Conservation (phyloP, 139 green algal genomes). For the Chlorella sp. region DNA sequence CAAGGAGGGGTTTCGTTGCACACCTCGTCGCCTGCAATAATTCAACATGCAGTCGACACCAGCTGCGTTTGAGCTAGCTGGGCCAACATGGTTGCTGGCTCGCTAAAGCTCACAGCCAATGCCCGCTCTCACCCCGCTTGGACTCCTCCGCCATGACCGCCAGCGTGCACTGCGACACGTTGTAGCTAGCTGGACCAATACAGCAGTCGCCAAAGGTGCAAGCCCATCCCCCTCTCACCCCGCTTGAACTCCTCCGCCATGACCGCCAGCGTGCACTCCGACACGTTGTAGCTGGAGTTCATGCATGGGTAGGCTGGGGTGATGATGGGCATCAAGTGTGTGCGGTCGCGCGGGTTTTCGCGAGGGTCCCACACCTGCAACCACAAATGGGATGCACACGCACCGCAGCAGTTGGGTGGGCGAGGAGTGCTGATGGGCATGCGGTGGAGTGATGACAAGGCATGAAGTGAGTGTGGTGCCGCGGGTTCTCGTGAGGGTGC, state of each 20-base stretch:
- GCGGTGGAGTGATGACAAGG: slow-evolving; percentile 28
- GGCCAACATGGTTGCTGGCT: not conserved
- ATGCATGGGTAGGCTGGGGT: slow-evolving; percentile 96
- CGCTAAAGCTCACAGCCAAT: too few species aligned
- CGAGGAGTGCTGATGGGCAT: too few species aligned
- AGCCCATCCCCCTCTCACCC: slow-evolving; percentile 26
- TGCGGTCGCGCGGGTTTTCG: slow-evolving; percentile 76
- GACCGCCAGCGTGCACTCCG: slow-evolving; percentile 78
- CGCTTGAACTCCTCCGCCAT: slow-evolving; percentile 72
- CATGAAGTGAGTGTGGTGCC: too few species aligned
- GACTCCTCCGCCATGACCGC: not conserved
- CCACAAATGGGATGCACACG: too few species aligned
- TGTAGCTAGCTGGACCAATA: too few species aligned
- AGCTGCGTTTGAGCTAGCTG: too few species aligned
- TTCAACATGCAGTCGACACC: too few species aligned
- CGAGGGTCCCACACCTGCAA: slow-evolving; percentile 88
- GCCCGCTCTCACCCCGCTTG: not conserved
- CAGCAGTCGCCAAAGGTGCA: too few species aligned
- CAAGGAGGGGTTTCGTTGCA: not conserved
- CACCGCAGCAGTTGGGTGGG: too few species aligned
- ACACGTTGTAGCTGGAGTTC: slow-evolving; percentile 97
- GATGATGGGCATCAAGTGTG: slow-evolving; percentile 97
- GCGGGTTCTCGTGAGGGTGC: too few species aligned
- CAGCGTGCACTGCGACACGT: not conserved
- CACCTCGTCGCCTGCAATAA: slow-evolving; percentile 29